A percentile compares a stretch with the other conserved stretches of the same genome.
Conservation (phyloP, 2,329 filamentous ascomycete species). For the Colletotrichum echinochloae region DNA sequence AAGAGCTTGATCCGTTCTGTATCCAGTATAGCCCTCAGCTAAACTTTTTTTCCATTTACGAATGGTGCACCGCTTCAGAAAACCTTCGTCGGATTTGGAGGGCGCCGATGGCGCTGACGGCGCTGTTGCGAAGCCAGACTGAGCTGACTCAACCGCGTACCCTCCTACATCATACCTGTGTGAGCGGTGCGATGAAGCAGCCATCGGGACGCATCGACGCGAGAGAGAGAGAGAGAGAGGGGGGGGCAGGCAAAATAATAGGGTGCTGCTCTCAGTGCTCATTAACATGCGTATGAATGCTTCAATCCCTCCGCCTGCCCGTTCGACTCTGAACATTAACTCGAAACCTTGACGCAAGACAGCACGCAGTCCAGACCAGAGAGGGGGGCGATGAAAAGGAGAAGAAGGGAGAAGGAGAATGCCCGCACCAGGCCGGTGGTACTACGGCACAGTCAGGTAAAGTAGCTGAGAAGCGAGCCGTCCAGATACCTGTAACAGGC, state of each 20-base stretch:
- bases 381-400: conserved; percentile 1
- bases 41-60: neutral
- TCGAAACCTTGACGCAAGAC: neutral
- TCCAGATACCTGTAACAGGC: neutral
- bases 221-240: too few species aligned
- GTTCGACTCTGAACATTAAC: neutral
- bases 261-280: too few species aligned
- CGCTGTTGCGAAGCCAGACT: neutral
- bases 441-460: conserved; percentile 7
- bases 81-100: neutral
- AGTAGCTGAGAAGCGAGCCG: neutral
- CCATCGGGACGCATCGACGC: neutral
- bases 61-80: neutral
- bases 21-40: neutral
- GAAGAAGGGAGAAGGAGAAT: neutral
- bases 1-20: neutral
- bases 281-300: neutral
- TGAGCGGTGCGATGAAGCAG: neutral
- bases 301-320: neutral
- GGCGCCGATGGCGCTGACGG: conserved; percentile 6
- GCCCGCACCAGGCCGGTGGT: conserved; percentile 1
- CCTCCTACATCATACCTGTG: neutral
- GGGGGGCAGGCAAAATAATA: too few species aligned
- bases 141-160: neutral
- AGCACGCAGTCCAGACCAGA: conserved; percentile 7